Conservation (phyloP, 768 basidiomycete genomes). For the Sporobolomyces roseus region DNA sequence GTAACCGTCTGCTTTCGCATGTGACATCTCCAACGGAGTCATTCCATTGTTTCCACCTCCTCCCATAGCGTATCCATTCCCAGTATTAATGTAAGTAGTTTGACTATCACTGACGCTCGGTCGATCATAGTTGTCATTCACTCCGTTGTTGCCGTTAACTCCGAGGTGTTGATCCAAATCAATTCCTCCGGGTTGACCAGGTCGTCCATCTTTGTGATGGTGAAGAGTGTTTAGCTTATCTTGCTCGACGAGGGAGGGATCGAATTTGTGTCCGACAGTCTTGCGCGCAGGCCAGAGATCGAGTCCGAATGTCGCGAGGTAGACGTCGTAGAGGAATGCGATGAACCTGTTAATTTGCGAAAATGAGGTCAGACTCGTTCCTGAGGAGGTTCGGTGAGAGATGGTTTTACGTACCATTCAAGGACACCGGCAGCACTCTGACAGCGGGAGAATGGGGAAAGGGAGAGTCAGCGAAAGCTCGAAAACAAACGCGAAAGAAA, state of each 20-base stretch:
- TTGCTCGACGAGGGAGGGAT: slow-evolving; percentile 26
- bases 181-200: slow-evolving; percentile 28
- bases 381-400: too few species aligned
- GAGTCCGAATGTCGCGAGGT: slow-evolving; percentile 49
- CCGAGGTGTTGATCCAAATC: neutral
- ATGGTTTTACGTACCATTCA: too few species aligned
- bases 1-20: slow-evolving; percentile 7
- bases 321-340: slow-evolving; percentile 41
- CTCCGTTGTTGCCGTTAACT: neutral
- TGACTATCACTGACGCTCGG: slow-evolving; percentile 20
- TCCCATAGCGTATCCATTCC: too few species aligned
- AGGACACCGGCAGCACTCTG: neutral
- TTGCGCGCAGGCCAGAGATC: slow-evolving; percentile 51
- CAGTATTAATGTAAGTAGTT: neutral
- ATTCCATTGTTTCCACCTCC: neutral
- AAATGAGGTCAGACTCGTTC: too few species aligned
- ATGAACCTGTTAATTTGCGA: too few species aligned
- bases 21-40: slow-evolving; percentile 20
- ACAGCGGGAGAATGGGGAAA: slow-evolving; percentile 27
- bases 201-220: slow-evolving; percentile 20
- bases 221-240: slow-evolving; percentile 35
- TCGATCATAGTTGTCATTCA: neutral
- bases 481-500: slow-evolving; percentile 46
- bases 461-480: slow-evolving; percentile 44
- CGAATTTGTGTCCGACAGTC: slow-evolving; percentile 25